These are phyloP conservation scores for Termitomyces eurrhizus DNA, from an alignment of 768 basidiomycete genomes.

Conservation along the genomic window DNA sequence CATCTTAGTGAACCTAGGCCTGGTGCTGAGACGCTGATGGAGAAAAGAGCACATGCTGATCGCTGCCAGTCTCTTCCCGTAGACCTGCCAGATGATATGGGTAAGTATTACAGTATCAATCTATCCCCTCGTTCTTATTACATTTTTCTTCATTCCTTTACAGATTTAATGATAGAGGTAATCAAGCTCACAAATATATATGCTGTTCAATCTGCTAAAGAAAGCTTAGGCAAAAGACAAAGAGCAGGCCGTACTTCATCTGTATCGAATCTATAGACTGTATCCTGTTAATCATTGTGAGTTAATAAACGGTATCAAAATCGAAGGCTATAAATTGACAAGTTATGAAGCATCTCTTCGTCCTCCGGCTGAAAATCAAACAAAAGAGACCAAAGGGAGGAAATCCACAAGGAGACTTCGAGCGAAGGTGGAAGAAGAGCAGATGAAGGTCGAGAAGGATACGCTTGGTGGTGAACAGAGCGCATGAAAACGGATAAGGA, in stretches of 20 bases:
- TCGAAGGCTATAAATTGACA: neutral
- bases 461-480: neutral
- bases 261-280: conserved; percentile 75
- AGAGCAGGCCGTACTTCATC: conserved; percentile 88
- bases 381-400: conserved; percentile 40
- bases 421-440: conserved; percentile 13
- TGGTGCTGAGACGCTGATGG: conserved; percentile 81
- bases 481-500: neutral
- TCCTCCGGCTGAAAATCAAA: conserved; percentile 36
- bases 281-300: conserved; percentile 58
- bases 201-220: neutral
- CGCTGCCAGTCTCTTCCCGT: conserved; percentile 66
- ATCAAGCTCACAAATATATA: conserved; percentile 7
- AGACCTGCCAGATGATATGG: conserved; percentile 66
- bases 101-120: conserved; percentile 26
- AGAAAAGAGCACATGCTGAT: conserved; percentile 83
- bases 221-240: conserved; percentile 69
- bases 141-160: conserved; percentile 6
- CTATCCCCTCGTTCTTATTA: conserved; percentile 7
- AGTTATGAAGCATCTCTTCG: conserved; percentile 35
- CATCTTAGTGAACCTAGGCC: conserved; percentile 89
- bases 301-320: conserved; percentile 16
- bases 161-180: conserved; percentile 85
- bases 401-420: conserved; percentile 36
- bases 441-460: neutral